Evolutionary conservation across 2,329 filamentous ascomycete species (phyloP).

Genomic region (Trichoderma citrinoviride): DNA sequence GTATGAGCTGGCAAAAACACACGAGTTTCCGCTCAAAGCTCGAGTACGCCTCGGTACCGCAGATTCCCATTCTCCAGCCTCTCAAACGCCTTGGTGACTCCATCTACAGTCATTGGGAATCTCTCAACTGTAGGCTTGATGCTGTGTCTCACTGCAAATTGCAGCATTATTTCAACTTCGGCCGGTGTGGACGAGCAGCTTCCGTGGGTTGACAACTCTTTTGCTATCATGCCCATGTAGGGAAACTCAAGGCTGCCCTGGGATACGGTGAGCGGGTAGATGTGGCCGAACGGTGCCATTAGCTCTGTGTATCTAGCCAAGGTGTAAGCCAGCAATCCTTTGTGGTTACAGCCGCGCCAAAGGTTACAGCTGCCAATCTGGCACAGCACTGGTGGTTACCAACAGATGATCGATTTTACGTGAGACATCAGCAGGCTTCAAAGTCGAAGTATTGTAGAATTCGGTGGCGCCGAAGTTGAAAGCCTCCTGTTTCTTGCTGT

Average conservation of each 20-base stretch:
- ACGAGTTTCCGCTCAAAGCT: too few relatives aligned
- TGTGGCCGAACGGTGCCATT: slow-evolving; percentile 2
- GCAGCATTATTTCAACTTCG: neutral
- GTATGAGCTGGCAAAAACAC: too few relatives aligned
- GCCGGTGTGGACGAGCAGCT: neutral
- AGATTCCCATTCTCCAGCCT: neutral
- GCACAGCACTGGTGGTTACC: neutral
- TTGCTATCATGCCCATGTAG: neutral
- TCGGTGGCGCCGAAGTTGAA: neutral
- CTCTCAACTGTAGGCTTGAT: neutral
- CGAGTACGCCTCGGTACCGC: neutral
- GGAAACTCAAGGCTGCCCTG: neutral
- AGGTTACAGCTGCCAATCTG: neutral
- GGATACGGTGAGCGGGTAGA: neutral
- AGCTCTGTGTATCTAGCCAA: neutral
- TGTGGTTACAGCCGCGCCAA: neutral
- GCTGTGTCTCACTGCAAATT: neutral
- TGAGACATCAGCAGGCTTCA: neutral
- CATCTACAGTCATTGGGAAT: neutral
- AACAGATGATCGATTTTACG: neutral
- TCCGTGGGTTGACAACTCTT: neutral
- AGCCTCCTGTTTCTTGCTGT: neutral
- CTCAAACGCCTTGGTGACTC: neutral
- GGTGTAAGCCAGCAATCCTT: neutral
- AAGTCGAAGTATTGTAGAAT: neutral